Conservation (phyloP, 371 early-diverging fungal species). For the Circinella minor region DNA sequence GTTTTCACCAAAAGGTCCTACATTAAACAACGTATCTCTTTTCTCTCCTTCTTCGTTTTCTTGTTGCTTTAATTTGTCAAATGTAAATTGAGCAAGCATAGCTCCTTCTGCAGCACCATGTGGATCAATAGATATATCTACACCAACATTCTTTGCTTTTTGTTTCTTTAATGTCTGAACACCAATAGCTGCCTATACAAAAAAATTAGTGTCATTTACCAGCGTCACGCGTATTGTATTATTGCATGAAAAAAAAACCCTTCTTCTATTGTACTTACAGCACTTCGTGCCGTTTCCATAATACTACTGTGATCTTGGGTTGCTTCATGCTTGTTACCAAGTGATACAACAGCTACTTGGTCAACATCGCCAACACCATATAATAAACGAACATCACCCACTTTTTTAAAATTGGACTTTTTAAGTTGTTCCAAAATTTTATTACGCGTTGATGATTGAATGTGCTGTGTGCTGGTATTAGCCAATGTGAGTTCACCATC, state of each 20-base stretch:
- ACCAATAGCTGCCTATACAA: conserved; percentile 65
- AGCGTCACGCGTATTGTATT: background rate
- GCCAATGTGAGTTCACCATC: conserved; percentile 22
- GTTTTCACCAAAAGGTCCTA: conserved; percentile 27
- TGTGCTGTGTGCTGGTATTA: conserved; percentile 20
- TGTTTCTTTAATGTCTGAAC: conserved; percentile 68
- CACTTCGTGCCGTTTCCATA: conserved; percentile 9
- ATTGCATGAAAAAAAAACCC: background rate
- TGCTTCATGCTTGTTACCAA: conserved; percentile 53
- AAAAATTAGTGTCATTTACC: background rate
- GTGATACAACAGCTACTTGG: conserved; percentile 78
- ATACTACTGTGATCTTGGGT: background rate
- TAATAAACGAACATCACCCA: conserved; percentile 59
- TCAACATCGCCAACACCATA: conserved; percentile 58
- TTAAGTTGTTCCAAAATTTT: conserved; percentile 44
- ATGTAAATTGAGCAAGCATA: conserved; percentile 66
- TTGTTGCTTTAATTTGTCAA: conserved; percentile 65
- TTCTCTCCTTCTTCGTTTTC: conserved; percentile 43
- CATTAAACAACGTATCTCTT: conserved; percentile 7
- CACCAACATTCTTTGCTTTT: conserved; percentile 56
- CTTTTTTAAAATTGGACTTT: conserved; percentile 51
- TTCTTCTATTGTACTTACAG: background rate
- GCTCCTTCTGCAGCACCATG: conserved; percentile 82
- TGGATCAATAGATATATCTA: conserved; percentile 62
- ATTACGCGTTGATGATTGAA: conserved; percentile 32